Conservation (phyloP, 345 rosid species). For the Citrus maxima region DNA sequence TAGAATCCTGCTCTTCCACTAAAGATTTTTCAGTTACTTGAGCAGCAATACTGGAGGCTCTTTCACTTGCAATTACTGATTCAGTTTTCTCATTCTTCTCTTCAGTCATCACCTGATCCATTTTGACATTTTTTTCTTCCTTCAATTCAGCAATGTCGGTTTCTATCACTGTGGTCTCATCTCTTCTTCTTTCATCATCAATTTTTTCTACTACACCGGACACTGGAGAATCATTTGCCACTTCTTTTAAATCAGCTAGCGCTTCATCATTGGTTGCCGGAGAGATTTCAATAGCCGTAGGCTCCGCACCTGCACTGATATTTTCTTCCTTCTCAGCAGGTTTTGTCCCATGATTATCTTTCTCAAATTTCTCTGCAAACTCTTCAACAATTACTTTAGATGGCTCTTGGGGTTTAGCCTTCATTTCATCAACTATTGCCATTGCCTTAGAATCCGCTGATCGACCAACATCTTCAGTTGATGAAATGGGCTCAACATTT, state of each 20-base stretch:
- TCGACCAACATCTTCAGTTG: slow-evolving; percentile 6
- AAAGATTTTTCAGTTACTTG: neutral
- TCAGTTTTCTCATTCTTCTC: slow-evolving; percentile 10
- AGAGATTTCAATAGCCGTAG: neutral
- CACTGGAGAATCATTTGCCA: neutral
- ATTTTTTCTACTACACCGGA: neutral
- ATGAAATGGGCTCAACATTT: neutral
- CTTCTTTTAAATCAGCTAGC: neutral
- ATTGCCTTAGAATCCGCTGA: slow-evolving; percentile 1
- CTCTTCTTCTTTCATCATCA: neutral
- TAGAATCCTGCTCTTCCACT: slow-evolving; percentile 9
- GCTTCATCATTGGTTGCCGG: neutral
- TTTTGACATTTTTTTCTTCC: neutral
- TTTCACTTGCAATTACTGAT: neutral
- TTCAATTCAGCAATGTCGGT: neutral
- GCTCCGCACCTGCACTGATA: no score
- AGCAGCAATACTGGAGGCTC: neutral
- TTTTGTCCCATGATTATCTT: no score
- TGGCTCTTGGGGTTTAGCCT: slow-evolving; percentile 3
- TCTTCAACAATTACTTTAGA: slow-evolving; percentile 1
- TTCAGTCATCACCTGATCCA: neutral
- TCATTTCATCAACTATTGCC: slow-evolving; percentile 12
- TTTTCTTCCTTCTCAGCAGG: no score
- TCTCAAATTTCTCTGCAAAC: neutral
- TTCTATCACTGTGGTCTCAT: neutral